A percentile compares a stretch with the other conserved stretches of the same genome.
These are phyloP conservation scores for Annulohypoxylon maeteangense DNA, from an alignment of 495 filamentous ascomycete species.

Conservation along the genomic window DNA sequence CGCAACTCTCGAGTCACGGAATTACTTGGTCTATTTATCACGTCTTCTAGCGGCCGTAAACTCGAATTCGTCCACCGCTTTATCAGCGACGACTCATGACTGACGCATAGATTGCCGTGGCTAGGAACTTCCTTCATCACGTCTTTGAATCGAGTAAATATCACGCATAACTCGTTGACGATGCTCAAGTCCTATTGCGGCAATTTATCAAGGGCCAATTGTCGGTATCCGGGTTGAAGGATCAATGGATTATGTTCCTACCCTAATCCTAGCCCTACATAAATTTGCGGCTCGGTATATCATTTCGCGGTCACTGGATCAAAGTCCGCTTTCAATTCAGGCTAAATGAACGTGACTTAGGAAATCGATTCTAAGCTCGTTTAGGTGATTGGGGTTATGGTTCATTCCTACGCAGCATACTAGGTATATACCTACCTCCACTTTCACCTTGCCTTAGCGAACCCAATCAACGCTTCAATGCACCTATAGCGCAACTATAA, in stretches of 20 bases:
- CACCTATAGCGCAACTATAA: conserved; percentile 8
- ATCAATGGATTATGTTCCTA: not conserved
- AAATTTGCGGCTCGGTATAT: conserved; percentile 24
- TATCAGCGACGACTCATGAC: not conserved
- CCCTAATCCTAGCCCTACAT: conserved; percentile 19
- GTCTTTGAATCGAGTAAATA: not conserved
- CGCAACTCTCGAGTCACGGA: not conserved
- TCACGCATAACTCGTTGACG: not conserved
- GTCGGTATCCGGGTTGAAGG: not conserved
- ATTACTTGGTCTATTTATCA: not conserved
- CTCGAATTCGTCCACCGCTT: not conserved
- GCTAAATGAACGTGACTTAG: conserved; percentile 14
- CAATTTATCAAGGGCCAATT: not conserved
- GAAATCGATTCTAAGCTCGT: not conserved
- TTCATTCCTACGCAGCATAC: conserved; percentile 9
- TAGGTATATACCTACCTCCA: too few relatives aligned
- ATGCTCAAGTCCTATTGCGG: not conserved
- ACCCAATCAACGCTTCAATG: not conserved
- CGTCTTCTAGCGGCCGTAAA: not conserved
- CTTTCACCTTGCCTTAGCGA: conserved; percentile 1
- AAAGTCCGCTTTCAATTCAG: conserved; percentile 4
- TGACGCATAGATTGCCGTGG: not conserved
- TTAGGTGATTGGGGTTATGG: conserved; percentile 12
- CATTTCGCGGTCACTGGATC: conserved; percentile 9
- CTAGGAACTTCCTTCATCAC: too few relatives aligned